Evolutionary conservation across 441 rosid genomes (phyloP).

Genomic region (Flueggea neowawraea): DNA sequence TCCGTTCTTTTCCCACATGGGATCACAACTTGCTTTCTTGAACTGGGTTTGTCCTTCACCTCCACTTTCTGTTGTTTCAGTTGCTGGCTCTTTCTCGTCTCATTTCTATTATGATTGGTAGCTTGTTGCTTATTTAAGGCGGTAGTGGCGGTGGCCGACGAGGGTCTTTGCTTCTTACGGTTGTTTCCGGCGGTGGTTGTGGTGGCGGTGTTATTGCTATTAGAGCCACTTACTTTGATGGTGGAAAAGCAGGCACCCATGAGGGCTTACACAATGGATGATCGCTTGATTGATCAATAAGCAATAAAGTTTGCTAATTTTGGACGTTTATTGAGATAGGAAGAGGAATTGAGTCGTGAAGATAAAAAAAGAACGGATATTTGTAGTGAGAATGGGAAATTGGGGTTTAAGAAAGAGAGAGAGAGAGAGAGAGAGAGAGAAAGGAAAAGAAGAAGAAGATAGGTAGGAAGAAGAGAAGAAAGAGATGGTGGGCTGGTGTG

Average conservation of each 20-base stretch:
- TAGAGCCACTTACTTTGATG: slow-evolving; percentile 70
- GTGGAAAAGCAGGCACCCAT: slow-evolving; percentile 90
- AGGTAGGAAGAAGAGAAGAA: slow-evolving; percentile 33
- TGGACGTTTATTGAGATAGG: neutral
- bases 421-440: too few relatives aligned
- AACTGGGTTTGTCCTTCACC: slow-evolving; percentile 29
- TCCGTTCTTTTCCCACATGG: slow-evolving; percentile 85
- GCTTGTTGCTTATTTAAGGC: slow-evolving; percentile 12
- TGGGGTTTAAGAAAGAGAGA: neutral
- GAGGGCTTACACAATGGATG: neutral
- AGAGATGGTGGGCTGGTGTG: slow-evolving; percentile 19
- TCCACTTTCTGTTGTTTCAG: slow-evolving; percentile 14
- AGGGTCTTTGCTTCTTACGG: slow-evolving; percentile 3
- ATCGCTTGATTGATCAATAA: neutral
- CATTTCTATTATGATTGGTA: slow-evolving; percentile 8
- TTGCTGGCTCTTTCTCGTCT: neutral
- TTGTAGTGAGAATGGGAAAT: neutral
- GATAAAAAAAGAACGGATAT: neutral
- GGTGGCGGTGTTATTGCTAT: slow-evolving; percentile 40
- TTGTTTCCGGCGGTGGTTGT: slow-evolving; percentile 10
- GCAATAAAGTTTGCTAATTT: too few relatives aligned
- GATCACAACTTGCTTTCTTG: slow-evolving; percentile 37
- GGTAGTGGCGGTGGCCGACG: slow-evolving; percentile 7
- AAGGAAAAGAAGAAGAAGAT: slow-evolving; percentile 17
- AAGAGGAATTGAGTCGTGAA: neutral